Base-by-base conservation (phyloP, 352 stramenopile genomes). In the Phytophthora cactorum region DNA sequence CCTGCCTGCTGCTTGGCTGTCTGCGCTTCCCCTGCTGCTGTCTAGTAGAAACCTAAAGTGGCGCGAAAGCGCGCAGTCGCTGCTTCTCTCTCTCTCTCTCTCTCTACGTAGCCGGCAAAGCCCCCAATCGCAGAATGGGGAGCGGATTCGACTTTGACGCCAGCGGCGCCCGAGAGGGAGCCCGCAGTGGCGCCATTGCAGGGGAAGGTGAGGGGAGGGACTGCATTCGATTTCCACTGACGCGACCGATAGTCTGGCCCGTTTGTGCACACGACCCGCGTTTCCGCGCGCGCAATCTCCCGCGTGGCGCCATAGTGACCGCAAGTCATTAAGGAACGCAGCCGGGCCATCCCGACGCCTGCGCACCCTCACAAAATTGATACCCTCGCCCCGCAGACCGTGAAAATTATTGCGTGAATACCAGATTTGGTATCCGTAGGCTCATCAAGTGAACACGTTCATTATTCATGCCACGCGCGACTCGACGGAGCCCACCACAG, bases 91-190 rank as follows among this genome's bases (percentile, higher is more conserved):
- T 59, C 27, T 36, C n/a, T 7, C 29, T 3, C 4, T 44, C 17
- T 61, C 32, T 56, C 34, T 47, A n/a, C 49, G 46, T 58, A 60
- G 53, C 56, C 63, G 47, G 39, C 65, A 44, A 68, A 68, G 61
- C 56, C 57, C 68, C 63, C 51, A 77, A 77, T 77, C 66, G 70
- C 58, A 54, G 53, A 78, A 78, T 78, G 71, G 59, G 49, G 56
- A 70, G 57, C 43, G 53, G 63, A 73, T 78, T 72, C 66, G 60
- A 60, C 56, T 72, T 70, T 74, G 70, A 67, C 55, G 61, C 60
- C 43, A 63, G 54, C 45, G 44, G 11, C 51, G 51, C 41, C 51
- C 32, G 31, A 60, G 53, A 67, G 59, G 70, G 70, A 74, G 58
- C 47, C 50, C 38, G 58, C 54, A 71, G 65, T 77, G 70, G 70